Base-by-base conservation (phyloP, 139 green algal genomes). In the Tetratostichococcus sp. region DNA sequence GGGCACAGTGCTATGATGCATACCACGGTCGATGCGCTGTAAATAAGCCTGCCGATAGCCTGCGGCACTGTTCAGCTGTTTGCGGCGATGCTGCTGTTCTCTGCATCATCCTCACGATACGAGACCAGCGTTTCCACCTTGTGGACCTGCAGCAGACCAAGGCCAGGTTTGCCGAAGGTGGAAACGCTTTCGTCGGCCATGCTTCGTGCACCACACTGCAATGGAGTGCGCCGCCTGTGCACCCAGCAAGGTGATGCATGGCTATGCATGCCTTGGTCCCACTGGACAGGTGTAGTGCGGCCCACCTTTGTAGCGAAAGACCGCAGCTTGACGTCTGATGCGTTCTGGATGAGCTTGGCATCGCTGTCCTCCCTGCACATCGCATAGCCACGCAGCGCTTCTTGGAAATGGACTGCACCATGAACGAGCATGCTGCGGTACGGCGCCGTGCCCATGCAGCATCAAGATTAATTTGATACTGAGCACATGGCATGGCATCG, bases 351-450 rank as follows among this genome's bases (percentile, higher is more conserved):
- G 81, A 89, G 89, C 35, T 89, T 79, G 1, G 91, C 84, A 67
- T 98, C 92, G 43, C 86, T 94, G 67, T 97, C 94, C 80, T 97
- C 93, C 91, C 87, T 94, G 80, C 42, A 79, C n/a, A n/a, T n/a
- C n/a, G n/a, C n/a, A n/a, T n/a, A n/a, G n/a, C n/a, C n/a, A n/a
- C n/a, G 39, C 39, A 50, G 39, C 8, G 39, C 8, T 50, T 50
- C 11, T 50, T n/a, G n/a, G n/a, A 11, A 50, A 50, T 50, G 39
- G 39, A 21, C 39, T 21, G 39, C 39, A 50, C 39, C 11, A 11
- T 11, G 39, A 11, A 6, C 8, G 39, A 50, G 39, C 39, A 50
- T 11, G 11, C 39, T 50, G 39, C 19, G 50, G 26, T 17, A 26
- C 19, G 14, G 14, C 26, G 50, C 19, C 50, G 19, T 8, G 50